These are phyloP conservation scores for Solanum virginianum DNA, from an alignment of 257 asterid species.

Conservation along the genomic window DNA sequence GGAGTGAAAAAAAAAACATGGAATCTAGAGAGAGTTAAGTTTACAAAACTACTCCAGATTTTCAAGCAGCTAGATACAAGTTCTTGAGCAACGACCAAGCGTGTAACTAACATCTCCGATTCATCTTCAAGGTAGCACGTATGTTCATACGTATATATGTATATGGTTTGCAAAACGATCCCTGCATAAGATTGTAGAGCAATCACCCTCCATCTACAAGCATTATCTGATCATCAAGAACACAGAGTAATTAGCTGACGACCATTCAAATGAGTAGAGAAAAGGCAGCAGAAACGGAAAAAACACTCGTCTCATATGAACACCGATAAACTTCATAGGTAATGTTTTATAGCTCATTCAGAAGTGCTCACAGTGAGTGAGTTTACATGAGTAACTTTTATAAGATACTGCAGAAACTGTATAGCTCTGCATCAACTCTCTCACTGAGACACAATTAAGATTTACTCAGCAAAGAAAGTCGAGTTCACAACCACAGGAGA, in stretches of 20 bases:
- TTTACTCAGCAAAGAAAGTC: not conserved
- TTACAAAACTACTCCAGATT: not conserved
- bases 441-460: not conserved
- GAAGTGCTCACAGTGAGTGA: not conserved
- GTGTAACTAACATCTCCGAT: not conserved
- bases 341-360: not conserved
- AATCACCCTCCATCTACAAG: conserved; percentile 12
- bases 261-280: not conserved
- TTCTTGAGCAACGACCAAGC: not conserved
- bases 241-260: not conserved
- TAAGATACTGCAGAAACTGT: not conserved
- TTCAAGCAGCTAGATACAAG: not conserved
- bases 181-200: not conserved
- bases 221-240: conserved; percentile 19
- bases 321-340: not conserved
- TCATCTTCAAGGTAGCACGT: not conserved
- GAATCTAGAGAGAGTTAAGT: not conserved
- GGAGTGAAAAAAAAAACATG: not conserved
- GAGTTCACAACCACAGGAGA: not conserved
- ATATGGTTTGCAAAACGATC: not conserved
- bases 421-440: not conserved
- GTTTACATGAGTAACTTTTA: not conserved
- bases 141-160: not conserved
- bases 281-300: not conserved
- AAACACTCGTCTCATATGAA: not conserved